Evolutionary conservation across 1,139 yeast species (phyloP).

Genomic region (Trichomonascaceae sp.): DNA sequence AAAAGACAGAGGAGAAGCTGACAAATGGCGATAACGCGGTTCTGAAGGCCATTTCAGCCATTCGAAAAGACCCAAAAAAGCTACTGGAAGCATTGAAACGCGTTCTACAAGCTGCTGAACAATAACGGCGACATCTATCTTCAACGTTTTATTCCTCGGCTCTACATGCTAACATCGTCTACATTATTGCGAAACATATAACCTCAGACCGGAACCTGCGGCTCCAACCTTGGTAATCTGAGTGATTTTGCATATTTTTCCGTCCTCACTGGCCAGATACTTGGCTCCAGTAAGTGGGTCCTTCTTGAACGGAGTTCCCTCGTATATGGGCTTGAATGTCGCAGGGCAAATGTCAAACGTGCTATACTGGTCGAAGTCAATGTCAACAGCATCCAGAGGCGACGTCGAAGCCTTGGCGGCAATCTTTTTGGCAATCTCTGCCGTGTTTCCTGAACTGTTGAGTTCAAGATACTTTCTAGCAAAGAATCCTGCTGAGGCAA

Average conservation of each 20-base stretch:
- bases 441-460: constrained; percentile 58
- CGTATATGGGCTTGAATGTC: constrained; percentile 82
- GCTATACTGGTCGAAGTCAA: constrained; percentile 88
- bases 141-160: background rate
- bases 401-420: constrained; percentile 72
- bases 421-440: constrained; percentile 82
- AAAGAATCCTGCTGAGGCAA: constrained; percentile 81
- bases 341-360: constrained; percentile 87
- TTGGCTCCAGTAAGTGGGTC: constrained; percentile 93
- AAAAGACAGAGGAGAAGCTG: background rate
- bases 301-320: constrained; percentile 57
- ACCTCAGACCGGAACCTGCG: constrained; percentile 88
- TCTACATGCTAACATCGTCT: background rate
- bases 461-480: constrained; percentile 76
- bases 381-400: constrained; percentile 80
- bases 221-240: constrained; percentile 77
- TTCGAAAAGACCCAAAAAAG: background rate
- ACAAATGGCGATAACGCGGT: background rate
- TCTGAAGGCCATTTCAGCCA: constrained; percentile 4
- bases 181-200: constrained; percentile 7
- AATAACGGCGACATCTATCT: background rate
- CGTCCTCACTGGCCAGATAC: constrained; percentile 72
- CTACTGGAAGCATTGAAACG: background rate
- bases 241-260: constrained; percentile 71
- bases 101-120: background rate